Percentiles rank a stretch among this genome's conserved stretches.
These are phyloP conservation scores for Alternaria arborescens DNA, from an alignment of 2,329 filamentous ascomycete species.

Conservation along the genomic window DNA sequence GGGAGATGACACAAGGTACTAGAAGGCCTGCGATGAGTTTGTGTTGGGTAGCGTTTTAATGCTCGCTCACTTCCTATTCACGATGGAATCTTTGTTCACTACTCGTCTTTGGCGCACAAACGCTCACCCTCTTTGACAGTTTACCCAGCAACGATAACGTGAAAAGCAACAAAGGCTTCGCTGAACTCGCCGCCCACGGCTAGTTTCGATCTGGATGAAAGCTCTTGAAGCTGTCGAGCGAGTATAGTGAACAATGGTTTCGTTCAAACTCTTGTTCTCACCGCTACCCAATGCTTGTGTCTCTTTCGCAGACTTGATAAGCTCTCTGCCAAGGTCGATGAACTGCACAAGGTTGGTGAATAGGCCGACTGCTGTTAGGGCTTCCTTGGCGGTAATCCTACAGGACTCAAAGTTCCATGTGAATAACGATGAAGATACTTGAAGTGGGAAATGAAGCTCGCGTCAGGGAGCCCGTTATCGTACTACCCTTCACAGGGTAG, in stretches of 20 bases:
- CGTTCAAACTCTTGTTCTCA: too few species aligned
- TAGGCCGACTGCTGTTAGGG: too few species aligned
- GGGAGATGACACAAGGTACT: neutral
- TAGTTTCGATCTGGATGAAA: neutral
- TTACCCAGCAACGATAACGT: neutral
- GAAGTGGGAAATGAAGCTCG: too few species aligned
- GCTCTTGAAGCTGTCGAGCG: neutral
- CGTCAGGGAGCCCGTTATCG: too few species aligned
- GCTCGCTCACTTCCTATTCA: neutral
- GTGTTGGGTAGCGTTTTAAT: neutral
- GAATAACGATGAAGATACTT: too few species aligned
- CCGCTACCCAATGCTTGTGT: too few species aligned
- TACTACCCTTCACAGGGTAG: neutral
- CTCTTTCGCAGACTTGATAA: too few species aligned
- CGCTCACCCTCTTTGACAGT: neutral
- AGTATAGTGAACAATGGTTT: too few species aligned
- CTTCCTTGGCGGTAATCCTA: too few species aligned
- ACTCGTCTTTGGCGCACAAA: neutral
- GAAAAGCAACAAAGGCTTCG: neutral
- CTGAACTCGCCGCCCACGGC: fast-evolving
- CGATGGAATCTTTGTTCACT: neutral
- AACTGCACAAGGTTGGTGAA: too few species aligned
- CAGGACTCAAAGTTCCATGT: too few species aligned
- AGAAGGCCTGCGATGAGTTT: neutral
- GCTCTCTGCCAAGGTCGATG: too few species aligned